These are phyloP conservation scores for Larix sibirica DNA, from an alignment of 83 land plant species.

Conservation along the genomic window DNA sequence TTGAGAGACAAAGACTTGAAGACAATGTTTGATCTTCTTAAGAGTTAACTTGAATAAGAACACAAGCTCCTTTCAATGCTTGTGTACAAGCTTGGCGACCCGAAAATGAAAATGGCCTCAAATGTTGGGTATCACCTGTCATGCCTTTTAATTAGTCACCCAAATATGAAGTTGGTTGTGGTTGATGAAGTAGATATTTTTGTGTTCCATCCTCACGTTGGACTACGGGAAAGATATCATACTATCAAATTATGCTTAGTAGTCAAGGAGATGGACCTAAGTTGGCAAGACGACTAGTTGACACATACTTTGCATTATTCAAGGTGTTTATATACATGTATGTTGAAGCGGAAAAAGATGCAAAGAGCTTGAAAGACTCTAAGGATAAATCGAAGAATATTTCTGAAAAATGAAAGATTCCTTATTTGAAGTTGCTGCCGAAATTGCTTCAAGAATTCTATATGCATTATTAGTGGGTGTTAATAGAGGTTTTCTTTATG, in stretches of 20 bases:
- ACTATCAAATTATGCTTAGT: constrained; percentile 72
- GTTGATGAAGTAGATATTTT: too few relatives aligned
- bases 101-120: too few relatives aligned
- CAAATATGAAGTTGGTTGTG: too few relatives aligned
- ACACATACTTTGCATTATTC: constrained; percentile 93
- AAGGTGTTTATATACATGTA: constrained; percentile 54
- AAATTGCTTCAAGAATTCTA: constrained; percentile 81
- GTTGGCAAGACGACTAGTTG: constrained; percentile 83
- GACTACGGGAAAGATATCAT: constrained; percentile 26
- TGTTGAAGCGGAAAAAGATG: constrained; percentile 21
- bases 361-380: constrained; percentile 25
- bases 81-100: too few relatives aligned
- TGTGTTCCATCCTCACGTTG: too few relatives aligned
- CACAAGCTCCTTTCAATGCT: too few relatives aligned
- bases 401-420: constrained; percentile 20
- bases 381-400: constrained; percentile 20
- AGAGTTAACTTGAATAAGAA: too few relatives aligned
- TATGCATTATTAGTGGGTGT: constrained; percentile 68
- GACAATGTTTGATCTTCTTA: too few relatives aligned
- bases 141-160: too few relatives aligned
- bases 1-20: too few relatives aligned
- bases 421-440: constrained; percentile 37
- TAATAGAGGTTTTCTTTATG: too few relatives aligned
- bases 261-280: constrained; percentile 90
- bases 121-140: too few relatives aligned